Base-by-base conservation (phyloP, 768 basidiomycete genomes). In the Termitomyces sp. region DNA sequence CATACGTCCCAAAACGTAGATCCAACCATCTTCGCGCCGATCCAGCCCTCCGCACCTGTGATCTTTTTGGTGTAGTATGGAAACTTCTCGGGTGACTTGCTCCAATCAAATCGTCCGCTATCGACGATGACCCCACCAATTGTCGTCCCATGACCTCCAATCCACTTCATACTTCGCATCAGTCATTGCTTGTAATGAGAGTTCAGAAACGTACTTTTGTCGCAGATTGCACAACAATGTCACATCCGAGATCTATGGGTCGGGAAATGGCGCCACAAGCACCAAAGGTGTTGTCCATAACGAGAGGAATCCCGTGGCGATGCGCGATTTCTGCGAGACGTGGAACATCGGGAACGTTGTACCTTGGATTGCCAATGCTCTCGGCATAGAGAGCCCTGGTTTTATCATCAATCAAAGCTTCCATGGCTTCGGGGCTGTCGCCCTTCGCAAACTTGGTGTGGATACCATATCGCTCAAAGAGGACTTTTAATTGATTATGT, bases 271-370 rank as follows among this genome's bases (percentile, higher is more conserved):
- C 81, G 6, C 85, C 85, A 56, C 86, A 85, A 67, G 81, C 81
- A 37, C 83, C 86, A 60, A 86, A 85, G 0, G 84, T 86, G 67
- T 86, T 87, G 64, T 86, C 85, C 0, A 88, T 86, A 20, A 89
- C 81, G 42, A 88, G 73, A 0, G 87, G 88, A 9, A 88, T 81
- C 0, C 77, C 73, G 50, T 86, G 69, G 7, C 79, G 76, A 64
- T 88, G 87, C 0, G 89, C 89, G 25, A 89, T 79, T 74, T 83
- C 82, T 5, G 87, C 82, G 15, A 89, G 72, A 34, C 78, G 84
- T 2, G 83, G 75, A 32, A 89, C 77, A 57, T 77, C 76, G 0
- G 77, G 71, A 43, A 86, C 73, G 55, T 80, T 81, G 66, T 80
- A 83, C 61, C 81, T 81, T 0, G 87, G 87, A 67, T 88, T 88